Evolutionary conservation across 2,329 filamentous ascomycete genomes (phyloP).

Genomic region (Paracoccidioides lutzii): DNA sequence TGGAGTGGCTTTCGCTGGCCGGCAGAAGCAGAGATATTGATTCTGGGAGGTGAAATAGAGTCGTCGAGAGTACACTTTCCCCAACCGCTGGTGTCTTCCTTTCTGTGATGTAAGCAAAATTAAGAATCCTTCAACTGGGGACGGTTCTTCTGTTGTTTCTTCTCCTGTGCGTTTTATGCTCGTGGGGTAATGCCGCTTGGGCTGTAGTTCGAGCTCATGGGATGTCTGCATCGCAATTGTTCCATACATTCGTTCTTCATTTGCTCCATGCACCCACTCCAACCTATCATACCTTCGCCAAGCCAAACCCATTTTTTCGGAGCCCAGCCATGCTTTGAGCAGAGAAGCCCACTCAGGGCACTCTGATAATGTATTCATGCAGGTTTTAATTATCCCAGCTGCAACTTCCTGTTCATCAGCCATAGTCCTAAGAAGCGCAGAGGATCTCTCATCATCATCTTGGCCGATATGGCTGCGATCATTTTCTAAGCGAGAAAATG

Average conservation of each 20-base stretch:
- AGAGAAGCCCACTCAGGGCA: slow-evolving; percentile 48
- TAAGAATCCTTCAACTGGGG: slow-evolving; percentile 53
- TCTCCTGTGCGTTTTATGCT: slow-evolving; percentile 29
- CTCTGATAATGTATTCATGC: slow-evolving; percentile 45
- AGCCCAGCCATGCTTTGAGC: slow-evolving; percentile 44
- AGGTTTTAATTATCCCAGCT: slow-evolving; percentile 42
- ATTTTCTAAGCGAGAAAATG: slow-evolving; percentile 42
- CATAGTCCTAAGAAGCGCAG: slow-evolving; percentile 11
- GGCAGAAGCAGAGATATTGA: slow-evolving; percentile 49
- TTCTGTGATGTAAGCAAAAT: slow-evolving; percentile 52
- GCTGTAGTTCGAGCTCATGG: slow-evolving; percentile 53
- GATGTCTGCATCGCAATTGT: slow-evolving; percentile 54
- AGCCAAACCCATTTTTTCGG: slow-evolving; percentile 49
- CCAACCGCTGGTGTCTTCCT: slow-evolving; percentile 45
- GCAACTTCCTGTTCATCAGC: slow-evolving; percentile 44
- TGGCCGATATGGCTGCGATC: slow-evolving; percentile 26
- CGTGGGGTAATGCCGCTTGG: slow-evolving; percentile 52
- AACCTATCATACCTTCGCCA: slow-evolving; percentile 58
- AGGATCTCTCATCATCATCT: slow-evolving; percentile 31
- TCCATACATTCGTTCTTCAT: slow-evolving; percentile 57
- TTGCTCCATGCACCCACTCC: slow-evolving; percentile 54
- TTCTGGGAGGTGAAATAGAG: slow-evolving; percentile 54
- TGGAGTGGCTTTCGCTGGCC: slow-evolving; percentile 46
- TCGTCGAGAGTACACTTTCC: slow-evolving; percentile 51
- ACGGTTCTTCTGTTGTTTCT: slow-evolving; percentile 41